Evolutionary conservation across 441 rosid genomes (phyloP).

Genomic region (Syzygium syzygioides): DNA sequence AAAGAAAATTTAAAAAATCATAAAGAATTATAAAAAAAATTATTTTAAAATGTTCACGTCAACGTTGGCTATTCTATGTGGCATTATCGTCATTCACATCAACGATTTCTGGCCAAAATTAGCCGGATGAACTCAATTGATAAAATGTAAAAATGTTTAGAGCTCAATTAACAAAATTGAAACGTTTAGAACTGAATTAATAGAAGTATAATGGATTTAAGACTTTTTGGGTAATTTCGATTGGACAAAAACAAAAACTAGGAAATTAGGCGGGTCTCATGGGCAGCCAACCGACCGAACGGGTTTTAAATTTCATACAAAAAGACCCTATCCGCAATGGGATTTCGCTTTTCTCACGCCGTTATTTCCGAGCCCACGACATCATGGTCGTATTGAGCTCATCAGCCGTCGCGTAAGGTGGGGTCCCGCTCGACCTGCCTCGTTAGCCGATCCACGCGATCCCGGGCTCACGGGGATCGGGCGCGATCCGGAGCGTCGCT

Average conservation of each 20-base stretch:
- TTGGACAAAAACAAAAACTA: not conserved
- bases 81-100: too few relatives aligned
- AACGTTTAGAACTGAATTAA: too few relatives aligned
- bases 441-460: not conserved
- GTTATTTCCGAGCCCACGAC: not conserved
- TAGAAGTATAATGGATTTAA: too few relatives aligned
- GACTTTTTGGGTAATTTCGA: not conserved
- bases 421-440: not conserved
- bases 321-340: not conserved
- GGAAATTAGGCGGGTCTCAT: not conserved
- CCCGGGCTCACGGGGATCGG: not conserved
- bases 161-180: too few relatives aligned
- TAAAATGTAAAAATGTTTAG: too few relatives aligned
- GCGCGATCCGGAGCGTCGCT: not conserved
- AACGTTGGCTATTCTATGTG: too few relatives aligned
- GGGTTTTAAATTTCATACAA: not conserved
- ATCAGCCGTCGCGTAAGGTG: not conserved
- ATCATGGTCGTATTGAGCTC: too few relatives aligned
- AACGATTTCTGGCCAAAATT: too few relatives aligned
- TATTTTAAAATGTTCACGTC: too few relatives aligned
- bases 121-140: too few relatives aligned
- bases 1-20: too few relatives aligned
- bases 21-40: too few relatives aligned
- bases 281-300: not conserved
- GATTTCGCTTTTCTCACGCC: not conserved